Evolutionary conservation across 345 rosid genomes (phyloP), one percentile per base, ranked within the genome.

Genomic region (Melaleuca alternifolia): DNA sequence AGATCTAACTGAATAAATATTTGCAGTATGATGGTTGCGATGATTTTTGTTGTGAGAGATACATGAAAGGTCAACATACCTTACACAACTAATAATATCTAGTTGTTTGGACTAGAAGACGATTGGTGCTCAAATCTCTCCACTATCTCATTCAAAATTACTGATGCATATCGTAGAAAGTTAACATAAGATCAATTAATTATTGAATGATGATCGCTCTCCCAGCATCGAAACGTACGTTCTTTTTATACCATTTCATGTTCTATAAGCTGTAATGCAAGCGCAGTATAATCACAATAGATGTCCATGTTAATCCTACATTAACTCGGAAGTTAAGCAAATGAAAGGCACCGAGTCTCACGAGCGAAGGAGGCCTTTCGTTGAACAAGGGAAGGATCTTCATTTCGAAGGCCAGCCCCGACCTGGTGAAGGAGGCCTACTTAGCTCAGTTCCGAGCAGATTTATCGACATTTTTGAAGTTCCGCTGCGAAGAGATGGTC

Each of bases 361-460:
- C 51, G 15, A 84, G 79, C n/a, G 82, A 85, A 61, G 83, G 14
- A 13, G 89, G 89, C 61, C 50, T 14, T 20, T 86, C 84, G 50
- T 20, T 87, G 37, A 91, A 91, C 79, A 88, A 88, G 26, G 90
- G 92, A 11, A 87, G 71, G 50, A 75, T 91, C 28, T 83, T 50
- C 88, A 83, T 89, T 52, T 84, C 87, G 1, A 51, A 84, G 48
- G 84, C 87, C 14, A 88, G 91, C 52, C 88, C 91, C 30, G 75
- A 15, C 9, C 56, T 23, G 33, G 91, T 88, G 14, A 81, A 51
- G 51, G 81, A 83, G 37, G 89, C 90, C 37, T 89, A 91, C 56
- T 50, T 87, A 7, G 33, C 79, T 24, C 91, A 89, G 56, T 91
- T 89, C 23, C 77, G 62, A 65, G 76, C 50, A 7, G 91, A 91